Evolutionary conservation across 306 rosid species (phyloP).

Genomic region (Prunus mira): DNA sequence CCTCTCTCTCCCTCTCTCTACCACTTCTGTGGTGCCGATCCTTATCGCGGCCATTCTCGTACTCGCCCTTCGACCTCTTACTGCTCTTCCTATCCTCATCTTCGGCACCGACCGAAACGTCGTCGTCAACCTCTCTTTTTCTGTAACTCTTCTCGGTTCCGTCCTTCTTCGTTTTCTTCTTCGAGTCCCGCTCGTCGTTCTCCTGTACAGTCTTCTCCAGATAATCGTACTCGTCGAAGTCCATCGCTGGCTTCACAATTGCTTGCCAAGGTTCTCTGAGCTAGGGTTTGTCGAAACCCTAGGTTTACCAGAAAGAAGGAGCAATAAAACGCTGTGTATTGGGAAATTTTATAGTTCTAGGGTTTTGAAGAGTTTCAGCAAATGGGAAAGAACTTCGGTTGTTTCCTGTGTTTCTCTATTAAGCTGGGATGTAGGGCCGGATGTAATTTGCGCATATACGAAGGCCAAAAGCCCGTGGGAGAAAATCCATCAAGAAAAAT

Average conservation of each 20-base stretch:
- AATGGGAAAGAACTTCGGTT: not conserved
- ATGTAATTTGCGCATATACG: no score
- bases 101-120: constrained; percentile 25
- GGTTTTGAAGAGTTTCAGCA: constrained; percentile 23
- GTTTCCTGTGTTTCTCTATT: not conserved
- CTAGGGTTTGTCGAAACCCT: constrained; percentile 29
- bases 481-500: no score
- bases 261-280: constrained; percentile 6
- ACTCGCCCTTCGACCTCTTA: constrained; percentile 56
- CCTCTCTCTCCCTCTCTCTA: constrained; percentile 47
- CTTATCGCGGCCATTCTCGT: constrained; percentile 66
- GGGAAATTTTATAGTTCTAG: constrained; percentile 11
- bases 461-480: no score
- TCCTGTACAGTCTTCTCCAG: constrained; percentile 95
- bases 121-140: constrained; percentile 64
- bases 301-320: not conserved
- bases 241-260: constrained; percentile 39
- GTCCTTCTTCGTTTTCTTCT: constrained; percentile 54
- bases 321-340: not conserved
- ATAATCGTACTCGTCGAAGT: constrained; percentile 95
- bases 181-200: constrained; percentile 51
- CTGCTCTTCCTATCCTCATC: constrained; percentile 54
- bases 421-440: not conserved
- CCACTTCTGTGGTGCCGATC: constrained; percentile 54
- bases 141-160: constrained; percentile 55